A percentile compares a stretch with the other conserved stretches of the same genome.
Evolutionary conservation across 179 eudicot genomes (phyloP).

Genomic region (Gypsophila paniculata): DNA sequence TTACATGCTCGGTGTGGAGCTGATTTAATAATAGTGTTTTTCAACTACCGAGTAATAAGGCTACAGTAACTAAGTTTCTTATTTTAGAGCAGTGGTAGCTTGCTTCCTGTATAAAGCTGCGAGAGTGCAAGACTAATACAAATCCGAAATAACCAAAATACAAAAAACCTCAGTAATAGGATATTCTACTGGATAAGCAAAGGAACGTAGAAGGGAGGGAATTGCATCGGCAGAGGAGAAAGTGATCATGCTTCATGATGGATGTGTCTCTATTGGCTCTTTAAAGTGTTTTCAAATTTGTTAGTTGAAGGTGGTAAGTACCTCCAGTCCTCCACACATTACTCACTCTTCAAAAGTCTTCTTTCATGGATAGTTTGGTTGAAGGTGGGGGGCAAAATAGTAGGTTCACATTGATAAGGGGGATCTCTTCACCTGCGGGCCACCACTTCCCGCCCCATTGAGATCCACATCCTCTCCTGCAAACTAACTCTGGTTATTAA

Average conservation of each 20-base stretch:
- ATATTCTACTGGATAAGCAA: too few relatives aligned
- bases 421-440: neutral
- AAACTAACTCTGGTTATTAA: neutral
- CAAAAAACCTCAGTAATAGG: neutral
- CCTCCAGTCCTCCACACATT: too few relatives aligned
- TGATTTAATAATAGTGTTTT: neutral
- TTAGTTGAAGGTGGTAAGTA: neutral
- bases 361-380: too few relatives aligned
- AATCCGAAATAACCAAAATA: neutral
- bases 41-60: neutral
- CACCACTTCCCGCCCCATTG: neutral
- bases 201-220: neutral
- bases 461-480: neutral
- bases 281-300: neutral
- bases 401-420: neutral
- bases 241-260: neutral
- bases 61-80: too few relatives aligned
- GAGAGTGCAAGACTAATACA: neutral
- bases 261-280: neutral
- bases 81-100: neutral
- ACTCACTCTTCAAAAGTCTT: too few relatives aligned
- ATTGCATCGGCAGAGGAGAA: neutral
- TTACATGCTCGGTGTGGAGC: neutral
- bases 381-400: neutral
- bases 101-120: neutral